Conservation (phyloP, 805 yeast species). For the Kazachstania psychrophila region DNA sequence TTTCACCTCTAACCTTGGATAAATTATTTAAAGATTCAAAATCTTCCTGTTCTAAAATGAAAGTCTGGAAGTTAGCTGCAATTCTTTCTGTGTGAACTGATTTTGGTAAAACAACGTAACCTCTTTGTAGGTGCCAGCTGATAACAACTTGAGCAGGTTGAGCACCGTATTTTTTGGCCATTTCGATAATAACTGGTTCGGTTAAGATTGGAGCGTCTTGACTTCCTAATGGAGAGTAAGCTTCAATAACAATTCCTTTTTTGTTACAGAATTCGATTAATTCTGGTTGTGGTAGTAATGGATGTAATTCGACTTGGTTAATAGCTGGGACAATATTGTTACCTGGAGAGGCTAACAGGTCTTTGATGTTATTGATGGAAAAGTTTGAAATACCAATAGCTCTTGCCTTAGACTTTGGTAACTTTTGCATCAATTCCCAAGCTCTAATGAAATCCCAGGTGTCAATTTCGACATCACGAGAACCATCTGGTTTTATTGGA, state of each 20-base stretch:
- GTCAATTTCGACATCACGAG: constrained; percentile 31
- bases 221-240: constrained; percentile 73
- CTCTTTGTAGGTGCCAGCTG: constrained; percentile 53
- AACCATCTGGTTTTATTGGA: constrained; percentile 34
- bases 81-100: constrained; percentile 39
- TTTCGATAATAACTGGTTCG: constrained; percentile 34
- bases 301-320: constrained; percentile 73
- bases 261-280: constrained; percentile 43
- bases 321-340: constrained; percentile 53
- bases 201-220: constrained; percentile 43
- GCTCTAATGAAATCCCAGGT: constrained; percentile 44
- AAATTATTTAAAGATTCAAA: constrained; percentile 24
- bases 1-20: constrained; percentile 24
- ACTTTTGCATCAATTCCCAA: constrained; percentile 54
- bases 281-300: constrained; percentile 56
- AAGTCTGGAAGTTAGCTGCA: constrained; percentile 27
- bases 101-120: constrained; percentile 45
- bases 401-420: constrained; percentile 42
- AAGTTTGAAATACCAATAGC: constrained; percentile 76
- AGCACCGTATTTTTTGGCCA: constrained; percentile 36
- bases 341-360: constrained; percentile 40
- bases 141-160: constrained; percentile 44
- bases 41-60: constrained; percentile 32
- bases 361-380: constrained; percentile 43
- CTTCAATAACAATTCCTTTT: constrained; percentile 52